Base-by-base conservation (phyloP, 257 asterid species). In the Scutellaria barbata region DNA sequence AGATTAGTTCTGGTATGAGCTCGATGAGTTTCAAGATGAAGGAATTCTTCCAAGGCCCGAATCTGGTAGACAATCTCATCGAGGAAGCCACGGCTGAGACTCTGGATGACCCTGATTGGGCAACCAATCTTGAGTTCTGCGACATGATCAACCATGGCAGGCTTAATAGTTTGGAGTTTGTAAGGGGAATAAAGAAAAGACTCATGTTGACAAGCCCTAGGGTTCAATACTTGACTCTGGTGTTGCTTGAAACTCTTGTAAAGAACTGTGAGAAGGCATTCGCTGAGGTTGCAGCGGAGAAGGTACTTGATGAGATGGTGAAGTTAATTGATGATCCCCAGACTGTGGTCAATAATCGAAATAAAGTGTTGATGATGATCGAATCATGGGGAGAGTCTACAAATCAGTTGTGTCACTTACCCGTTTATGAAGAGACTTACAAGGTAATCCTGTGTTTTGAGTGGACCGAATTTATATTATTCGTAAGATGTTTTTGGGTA, bases 341-440 rank as follows among this genome's bases (percentile, higher is more conserved):
- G 54, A 89, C 96, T 48, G 87, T 85, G 73, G 86, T 84, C 66
- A 88, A 88, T 83, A 95, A 89, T 77, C 83, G 98, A 72, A 92
- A 82, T 82, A 95, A 87, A 85, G 96, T 92, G 48, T 84, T 92
- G 76, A 80, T 80, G 69, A 73, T 95, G 81, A 92, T 95, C 33
- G 94, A 95, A 73, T 83, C 98, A 18, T 95, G 99, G 99, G 99
- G 96, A 60, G 94, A 92, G 71, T 83, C 98, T 13, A 79, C 96
- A 0, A 72, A 86, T 59, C 97, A 95, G 84, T 84, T 92, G 77
- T 94, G 98, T 43, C 85, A 84, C 68, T 81, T 95, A 75, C 99
- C 99, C 69, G 92, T 89, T 76, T 95, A 84, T 80, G 93, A 92
- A 83, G 95, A 95, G 85, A 92, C 99, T 33, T 95, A 89, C 74